Base-by-base conservation (phyloP, 768 basidiomycete species). In the Naganishia onofrii region DNA sequence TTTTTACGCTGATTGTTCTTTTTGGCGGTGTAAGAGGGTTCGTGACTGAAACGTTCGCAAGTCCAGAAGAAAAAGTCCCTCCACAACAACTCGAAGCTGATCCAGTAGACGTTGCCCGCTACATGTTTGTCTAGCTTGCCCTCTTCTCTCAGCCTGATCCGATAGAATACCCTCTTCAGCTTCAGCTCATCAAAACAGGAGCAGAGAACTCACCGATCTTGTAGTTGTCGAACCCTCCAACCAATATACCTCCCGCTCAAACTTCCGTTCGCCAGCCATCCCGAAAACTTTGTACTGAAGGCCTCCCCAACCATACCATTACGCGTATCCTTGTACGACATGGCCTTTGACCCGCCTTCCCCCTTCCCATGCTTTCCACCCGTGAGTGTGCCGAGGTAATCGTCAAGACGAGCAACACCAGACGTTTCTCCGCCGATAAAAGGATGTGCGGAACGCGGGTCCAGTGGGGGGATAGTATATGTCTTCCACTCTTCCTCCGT, bases 251-350 rank as follows among this genome's bases (percentile, higher is more conserved):
- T 71, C 0, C 79, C 74, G 70, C 77, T 78, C 48, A 81, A 32
- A 34, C 67, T 68, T 9, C 81, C 84, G n/a, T 82, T 69, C 8
- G 75, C 75, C n/a, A 84, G 75, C 76, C 80, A 83, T 0, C 77
- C 76, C 0, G 82, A 81, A 36, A 84, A 77, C 72, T 84, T 84
- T 46, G 83, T 83, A 55, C 80, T 81, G 74, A 81, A 83, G 15
- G 78, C 81, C 65, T 80, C 77, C 0, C 84, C 84, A 10, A 83
- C 66, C 29, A 84, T 66, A 0, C 82, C 80, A 69, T 83, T 83
- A 42, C 83, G 65, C 17, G 82, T 83, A 67, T 76, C 74, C 77
- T 83, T 83, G 76, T 83, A 83, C 31, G 55, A 74, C 42, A 75
- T 76, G 0, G 78, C 74, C 46, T 77, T 79, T 9, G 48, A 38